These are phyloP conservation scores for Urostyla sp. DNA, from an alignment of 73 alveolate species.

Conservation along the genomic window DNA sequence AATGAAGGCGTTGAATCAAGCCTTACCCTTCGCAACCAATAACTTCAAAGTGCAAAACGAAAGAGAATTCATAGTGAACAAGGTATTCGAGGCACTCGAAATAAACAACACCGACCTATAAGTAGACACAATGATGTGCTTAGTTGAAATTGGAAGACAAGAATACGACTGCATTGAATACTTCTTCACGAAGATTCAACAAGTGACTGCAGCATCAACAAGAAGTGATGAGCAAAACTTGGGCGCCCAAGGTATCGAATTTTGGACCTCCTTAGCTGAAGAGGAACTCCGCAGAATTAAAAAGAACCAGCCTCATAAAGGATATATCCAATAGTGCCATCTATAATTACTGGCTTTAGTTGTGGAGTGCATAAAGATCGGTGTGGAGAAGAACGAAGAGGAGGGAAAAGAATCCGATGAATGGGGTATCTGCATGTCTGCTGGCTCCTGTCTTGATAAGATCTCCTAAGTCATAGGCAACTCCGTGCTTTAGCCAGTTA, in stretches of 20 bases:
- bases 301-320: conserved; percentile 17
- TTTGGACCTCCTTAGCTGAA: conserved; percentile 77
- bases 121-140: conserved; percentile 41
- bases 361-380: conserved; percentile 30
- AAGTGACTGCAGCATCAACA: conserved; percentile 48
- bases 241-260: conserved; percentile 67
- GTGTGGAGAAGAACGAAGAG: conserved; percentile 46
- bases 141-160: conserved; percentile 65
- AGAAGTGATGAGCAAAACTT: conserved; percentile 54
- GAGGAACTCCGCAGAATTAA: conserved; percentile 48
- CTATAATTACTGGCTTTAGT: conserved; percentile 17
- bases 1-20: conserved; percentile 61
- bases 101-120: conserved; percentile 42
- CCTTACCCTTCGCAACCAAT: conserved; percentile 63
- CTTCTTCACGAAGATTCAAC: conserved; percentile 32
- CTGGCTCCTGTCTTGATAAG: conserved; percentile 65
- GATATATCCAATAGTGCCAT: conserved; percentile 35
- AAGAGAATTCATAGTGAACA: conserved; percentile 68
- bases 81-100: conserved; percentile 23
- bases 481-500: conserved; percentile 54
- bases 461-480: conserved; percentile 59
- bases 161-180: conserved; percentile 52
- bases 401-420: conserved; percentile 73
- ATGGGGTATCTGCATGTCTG: conserved; percentile 57
- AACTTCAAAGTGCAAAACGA: conserved; percentile 55